Conservation (phyloP, 2,329 filamentous ascomycete genomes). For the Fusarium gaditjirri region DNA sequence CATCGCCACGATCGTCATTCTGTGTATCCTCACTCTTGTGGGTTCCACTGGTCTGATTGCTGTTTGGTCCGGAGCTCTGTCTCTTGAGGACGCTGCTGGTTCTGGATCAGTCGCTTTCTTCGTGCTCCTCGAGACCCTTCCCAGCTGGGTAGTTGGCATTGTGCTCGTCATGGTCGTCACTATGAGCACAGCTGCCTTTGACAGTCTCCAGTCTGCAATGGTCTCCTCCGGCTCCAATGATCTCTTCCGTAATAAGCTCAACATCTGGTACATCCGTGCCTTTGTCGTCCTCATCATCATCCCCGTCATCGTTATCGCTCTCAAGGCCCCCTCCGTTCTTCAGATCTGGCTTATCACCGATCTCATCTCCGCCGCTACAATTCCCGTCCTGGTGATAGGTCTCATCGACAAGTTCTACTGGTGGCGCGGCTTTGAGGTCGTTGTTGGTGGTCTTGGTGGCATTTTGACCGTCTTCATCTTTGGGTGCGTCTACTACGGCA, state of each 20-base stretch:
- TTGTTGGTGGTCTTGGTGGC: constrained; percentile 80
- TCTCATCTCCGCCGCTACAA: constrained; percentile 78
- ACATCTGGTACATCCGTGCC: constrained; percentile 77
- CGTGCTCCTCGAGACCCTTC: constrained; percentile 75
- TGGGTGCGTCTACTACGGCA: constrained; percentile 80
- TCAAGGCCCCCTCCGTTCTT: constrained; percentile 78
- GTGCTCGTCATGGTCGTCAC: constrained; percentile 83
- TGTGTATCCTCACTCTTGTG: constrained; percentile 77
- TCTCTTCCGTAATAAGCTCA: constrained; percentile 83
- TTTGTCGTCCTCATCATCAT: constrained; percentile 78
- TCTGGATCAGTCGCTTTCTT: constrained; percentile 79
- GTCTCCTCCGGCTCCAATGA: constrained; percentile 87
- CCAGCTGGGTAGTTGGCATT: constrained; percentile 83
- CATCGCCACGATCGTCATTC: constrained; percentile 72
- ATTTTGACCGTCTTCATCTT: constrained; percentile 85
- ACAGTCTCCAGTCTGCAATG: constrained; percentile 85
- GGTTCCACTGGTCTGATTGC: constrained; percentile 79
- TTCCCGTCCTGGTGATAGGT: constrained; percentile 80
- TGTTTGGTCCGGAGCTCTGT: constrained; percentile 79
- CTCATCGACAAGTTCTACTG: constrained; percentile 76
- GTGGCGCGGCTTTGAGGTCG: constrained; percentile 84
- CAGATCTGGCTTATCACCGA: constrained; percentile 88
- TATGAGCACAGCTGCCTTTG: constrained; percentile 81
- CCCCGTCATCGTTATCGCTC: constrained; percentile 77
- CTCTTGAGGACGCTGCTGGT: constrained; percentile 64